Base-by-base conservation (phyloP, 352 stramenopile species). In the Pythium monospermum region DNA sequence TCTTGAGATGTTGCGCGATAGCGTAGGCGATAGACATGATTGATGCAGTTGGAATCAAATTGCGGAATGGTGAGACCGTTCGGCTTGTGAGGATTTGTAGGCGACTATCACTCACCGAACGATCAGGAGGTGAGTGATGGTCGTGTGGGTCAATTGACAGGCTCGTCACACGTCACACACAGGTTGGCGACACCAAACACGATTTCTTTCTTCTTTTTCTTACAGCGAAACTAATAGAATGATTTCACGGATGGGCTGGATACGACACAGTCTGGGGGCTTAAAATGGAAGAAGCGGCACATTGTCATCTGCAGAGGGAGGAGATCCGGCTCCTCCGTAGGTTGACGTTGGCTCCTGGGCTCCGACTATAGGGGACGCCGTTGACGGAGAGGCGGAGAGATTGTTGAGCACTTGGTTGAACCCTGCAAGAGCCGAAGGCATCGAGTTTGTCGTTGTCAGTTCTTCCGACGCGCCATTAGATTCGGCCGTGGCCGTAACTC, bases 1-100 rank as follows among this genome's bases (percentile, higher is more conserved):
- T 41, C 57, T 50, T 54, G 43, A 36, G 15, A 19, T 36, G 45
- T 38, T 64, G 49, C 5, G 12, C 19, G 15, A 37, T 1, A 8
- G 50, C 57, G 32, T 56, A 64, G 16, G n/a, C 19, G 50, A 64
- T 41, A 15, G 57, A 64, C 57, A 64, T 35, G 30, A 35, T 35
- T 8, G 30, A 35, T 35, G 8, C 30, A 13, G 30, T n/a, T n/a
- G n/a, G n/a, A n/a, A n/a, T n/a, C n/a, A n/a, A n/a, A n/a, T n/a
- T n/a, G n/a, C n/a, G n/a, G n/a, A n/a, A n/a, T n/a, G n/a, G n/a
- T n/a, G n/a, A n/a, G n/a, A n/a, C n/a, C n/a, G n/a, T n/a, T n/a
- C n/a, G n/a, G n/a, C n/a, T n/a, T n/a, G n/a, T n/a, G n/a, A n/a
- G n/a, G n/a, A n/a, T n/a, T n/a, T n/a, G n/a, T n/a, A n/a, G n/a